A percentile compares a stretch with the other conserved stretches of the same genome.
Conservation (phyloP, 768 basidiomycete species). For the Collybia mongolica region DNA sequence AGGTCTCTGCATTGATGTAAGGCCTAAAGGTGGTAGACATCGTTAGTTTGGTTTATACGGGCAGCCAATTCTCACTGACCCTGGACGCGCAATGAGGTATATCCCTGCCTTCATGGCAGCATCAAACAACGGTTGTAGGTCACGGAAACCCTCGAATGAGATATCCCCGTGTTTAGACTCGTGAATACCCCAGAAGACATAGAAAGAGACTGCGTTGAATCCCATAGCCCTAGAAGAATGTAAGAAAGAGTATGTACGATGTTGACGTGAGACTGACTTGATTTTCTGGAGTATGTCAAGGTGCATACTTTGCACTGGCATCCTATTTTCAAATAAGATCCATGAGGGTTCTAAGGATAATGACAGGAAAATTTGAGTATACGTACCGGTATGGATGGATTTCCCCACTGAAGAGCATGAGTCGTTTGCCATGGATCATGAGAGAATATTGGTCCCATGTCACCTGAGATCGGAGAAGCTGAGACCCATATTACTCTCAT, state of each 20-base stretch:
- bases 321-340: slow-evolving; percentile 16
- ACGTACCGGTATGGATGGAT: slow-evolving; percentile 40
- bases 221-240: slow-evolving; percentile 31
- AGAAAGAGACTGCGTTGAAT: slow-evolving; percentile 43
- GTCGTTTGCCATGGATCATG: slow-evolving; percentile 37
- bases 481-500: background rate
- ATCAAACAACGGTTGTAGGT: slow-evolving; percentile 52
- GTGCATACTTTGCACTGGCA: slow-evolving; percentile 40
- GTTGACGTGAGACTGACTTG: slow-evolving; percentile 24
- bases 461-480: slow-evolving; percentile 22
- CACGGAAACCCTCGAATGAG: slow-evolving; percentile 54
- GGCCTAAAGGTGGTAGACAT: slow-evolving; percentile 23
- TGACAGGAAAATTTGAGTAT: background rate
- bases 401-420: slow-evolving; percentile 41
- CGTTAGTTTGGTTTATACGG: background rate
- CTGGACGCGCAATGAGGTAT: slow-evolving; percentile 54
- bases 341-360: too few species aligned
- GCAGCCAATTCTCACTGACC: slow-evolving; percentile 25
- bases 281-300: slow-evolving; percentile 45
- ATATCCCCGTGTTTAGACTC: slow-evolving; percentile 48
- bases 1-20: slow-evolving; percentile 47
- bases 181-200: slow-evolving; percentile 42
- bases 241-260: background rate
- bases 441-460: slow-evolving; percentile 46
- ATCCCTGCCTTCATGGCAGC: slow-evolving; percentile 53